Base-by-base conservation (phyloP, 805 yeast genomes). In the Candida verbasci region DNA sequence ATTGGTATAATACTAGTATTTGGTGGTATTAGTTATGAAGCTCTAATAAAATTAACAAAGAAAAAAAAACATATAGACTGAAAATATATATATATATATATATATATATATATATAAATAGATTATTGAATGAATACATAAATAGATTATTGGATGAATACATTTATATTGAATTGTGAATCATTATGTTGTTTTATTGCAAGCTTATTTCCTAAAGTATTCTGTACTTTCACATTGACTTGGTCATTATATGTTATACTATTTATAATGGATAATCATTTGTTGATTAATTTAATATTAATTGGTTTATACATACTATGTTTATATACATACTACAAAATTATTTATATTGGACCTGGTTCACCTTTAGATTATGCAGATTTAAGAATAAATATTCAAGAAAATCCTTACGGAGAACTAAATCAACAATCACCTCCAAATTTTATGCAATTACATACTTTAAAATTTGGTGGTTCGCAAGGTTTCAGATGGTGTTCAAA, bases 1-100 rank as follows among this genome's bases (percentile, higher is more conserved):
- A 24, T 63, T 0, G 97, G 97, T 0, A 79, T 93, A 5, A 35
- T 57, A 1, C 60, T 85, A 40, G 99, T 93, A 2, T 89, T 91
- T 61, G 76, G 78, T 3, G 97, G 97, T 0, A 84, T 93, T 38
- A 80, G 82, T 0, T 74, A 78, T 49, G 99, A 93, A 58, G 86
- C 96, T 1, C 44, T 47, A 12, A 46, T 58, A 9, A 66, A 66
- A 39, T 44, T 24, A 23, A 33, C 21, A n/a, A 16, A 23, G 20
- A 31, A 35, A 12, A 45, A 41, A n/a, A 48, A 45, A 41, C n/a
- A n/a, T n/a, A 18, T 35, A 24, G 31, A 31, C 7, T 9, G 39
- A 17, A 28, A 20, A 18, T 11, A 6, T 9, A 11, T 4, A n/a
- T n/a, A n/a, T n/a, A n/a, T n/a, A n/a, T n/a, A n/a, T n/a, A n/a